Evolutionary conservation across 208 protist species (phyloP).

Genomic region (Trypanosoma mega): DNA sequence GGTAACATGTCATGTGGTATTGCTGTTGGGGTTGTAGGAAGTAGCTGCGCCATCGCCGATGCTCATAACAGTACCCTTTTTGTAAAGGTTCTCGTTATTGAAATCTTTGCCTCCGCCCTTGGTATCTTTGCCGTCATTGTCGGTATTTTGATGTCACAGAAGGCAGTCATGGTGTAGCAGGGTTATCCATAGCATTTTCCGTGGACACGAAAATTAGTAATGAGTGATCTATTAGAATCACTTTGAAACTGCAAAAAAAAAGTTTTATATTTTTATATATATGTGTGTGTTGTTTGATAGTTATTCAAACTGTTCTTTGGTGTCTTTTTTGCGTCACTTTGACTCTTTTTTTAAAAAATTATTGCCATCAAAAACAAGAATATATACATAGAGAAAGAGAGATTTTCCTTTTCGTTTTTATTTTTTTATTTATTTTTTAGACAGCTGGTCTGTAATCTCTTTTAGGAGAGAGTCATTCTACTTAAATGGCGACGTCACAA

Average conservation of each 20-base stretch:
- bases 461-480: slow-evolving; percentile 11
- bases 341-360: no score
- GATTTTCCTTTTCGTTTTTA: slow-evolving; percentile 8
- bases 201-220: neutral
- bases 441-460: neutral
- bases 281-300: no score
- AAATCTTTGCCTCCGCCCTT: slow-evolving; percentile 97
- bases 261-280: no score
- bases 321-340: no score
- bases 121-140: slow-evolving; percentile 98
- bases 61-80: slow-evolving; percentile 94
- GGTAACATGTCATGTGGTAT: slow-evolving; percentile 96
- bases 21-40: slow-evolving; percentile 96
- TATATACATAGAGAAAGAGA: slow-evolving; percentile 5
- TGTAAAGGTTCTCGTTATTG: slow-evolving; percentile 97
- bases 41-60: slow-evolving; percentile 95
- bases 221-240: neutral
- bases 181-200: neutral
- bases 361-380: neutral
- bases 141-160: slow-evolving; percentile 94
- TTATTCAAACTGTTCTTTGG: no score
- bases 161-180: slow-evolving; percentile 72
- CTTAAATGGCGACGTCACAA: slow-evolving; percentile 48
- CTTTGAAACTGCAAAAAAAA: neutral
- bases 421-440: neutral